Base-by-base conservation (phyloP, 2,329 filamentous ascomycete species). In the Aspergillus pseudoglaucus region DNA sequence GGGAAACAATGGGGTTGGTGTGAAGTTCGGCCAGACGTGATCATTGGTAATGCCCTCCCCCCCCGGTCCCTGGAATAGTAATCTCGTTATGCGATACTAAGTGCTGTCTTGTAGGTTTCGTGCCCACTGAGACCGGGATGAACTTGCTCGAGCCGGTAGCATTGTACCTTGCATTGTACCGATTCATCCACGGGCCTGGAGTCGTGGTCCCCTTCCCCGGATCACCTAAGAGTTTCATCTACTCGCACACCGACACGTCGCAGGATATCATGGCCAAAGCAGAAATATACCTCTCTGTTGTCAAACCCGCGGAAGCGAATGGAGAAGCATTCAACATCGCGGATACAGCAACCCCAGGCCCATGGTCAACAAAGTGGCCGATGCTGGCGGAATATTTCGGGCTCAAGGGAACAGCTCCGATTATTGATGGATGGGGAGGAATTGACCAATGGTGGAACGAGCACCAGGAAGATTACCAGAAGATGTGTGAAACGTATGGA, bases 1-100 rank as follows among this genome's bases (percentile, higher is more conserved):
- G 68, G 66, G 1, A 73, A 74, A 57, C 20, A 49, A 0, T 75
- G 72, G 72, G 67, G 61, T 10, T 75, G 69, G 65, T 69, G 65
- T 51, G 71, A 74, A 48, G 63, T 74, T 14, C 67, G 70, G 6
- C 72, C 73, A 0, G 72, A 75, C 49, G 58, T 67, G 30, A 73
- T 76, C 49, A 55, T 67, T 22, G 59, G 58, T 53, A 30, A 10
- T 45, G 6, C 15, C 35, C n/a, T n/a, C n/a, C n/a, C n/a, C n/a
- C n/a, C n/a, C 15, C n/a, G 14, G 6, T 17, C 17, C 35, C 8
- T 14, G 10, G 44, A 27, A 38, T 14, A 8, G 7, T 43, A 22
- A 35, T 14, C 12, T 35, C 9, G 10, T n/a, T 35, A 15, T 35
- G 15, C 37, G 33, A 18, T 43, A 14, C 14, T 27, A 14, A n/a